These are phyloP conservation scores for Verticillium longisporum DNA, from an alignment of 2,329 filamentous ascomycete genomes.

Conservation along the genomic window DNA sequence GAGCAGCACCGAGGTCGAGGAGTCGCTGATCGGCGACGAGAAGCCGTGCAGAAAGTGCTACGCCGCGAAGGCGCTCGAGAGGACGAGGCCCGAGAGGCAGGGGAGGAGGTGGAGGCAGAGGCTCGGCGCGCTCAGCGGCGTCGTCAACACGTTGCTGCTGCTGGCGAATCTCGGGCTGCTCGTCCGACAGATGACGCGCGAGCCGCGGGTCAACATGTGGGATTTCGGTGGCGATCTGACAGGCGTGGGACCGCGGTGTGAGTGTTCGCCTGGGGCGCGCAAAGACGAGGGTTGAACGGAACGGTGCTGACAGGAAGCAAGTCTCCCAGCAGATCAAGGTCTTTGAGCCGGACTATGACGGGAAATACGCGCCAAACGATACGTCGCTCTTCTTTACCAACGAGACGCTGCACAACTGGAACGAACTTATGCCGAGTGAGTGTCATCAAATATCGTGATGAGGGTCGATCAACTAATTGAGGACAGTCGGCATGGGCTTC, in stretches of 20 bases:
- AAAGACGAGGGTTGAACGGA: background rate
- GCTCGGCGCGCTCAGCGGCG: conserved; percentile 12
- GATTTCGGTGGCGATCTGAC: conserved; percentile 29
- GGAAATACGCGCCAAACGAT: conserved; percentile 28
- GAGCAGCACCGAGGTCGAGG: conserved; percentile 25
- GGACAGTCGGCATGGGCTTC: conserved; percentile 29
- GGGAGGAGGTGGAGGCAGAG: conserved; percentile 14
- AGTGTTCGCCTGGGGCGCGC: background rate
- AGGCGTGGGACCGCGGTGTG: conserved; percentile 25
- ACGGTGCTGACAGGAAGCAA: conserved; percentile 6
- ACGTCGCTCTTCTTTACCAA: conserved; percentile 32
- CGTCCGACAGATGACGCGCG: conserved; percentile 18
- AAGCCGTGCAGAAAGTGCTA: conserved; percentile 2
- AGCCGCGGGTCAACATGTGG: conserved; percentile 15
- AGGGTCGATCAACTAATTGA: conserved; percentile 1
- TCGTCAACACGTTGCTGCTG: conserved; percentile 23
- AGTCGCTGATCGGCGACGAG: conserved; percentile 24
- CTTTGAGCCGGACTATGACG: conserved; percentile 25
- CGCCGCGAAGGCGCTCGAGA: conserved; percentile 6
- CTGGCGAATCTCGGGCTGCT: conserved; percentile 22
- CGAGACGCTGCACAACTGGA: conserved; percentile 26
- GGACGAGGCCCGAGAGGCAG: background rate
- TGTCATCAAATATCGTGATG: background rate
- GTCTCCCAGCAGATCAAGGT: conserved; percentile 30
- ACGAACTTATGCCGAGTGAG: conserved; percentile 28